Conservation (phyloP, 2,329 filamentous ascomycete species). For the Coniochaeta prunicola region DNA sequence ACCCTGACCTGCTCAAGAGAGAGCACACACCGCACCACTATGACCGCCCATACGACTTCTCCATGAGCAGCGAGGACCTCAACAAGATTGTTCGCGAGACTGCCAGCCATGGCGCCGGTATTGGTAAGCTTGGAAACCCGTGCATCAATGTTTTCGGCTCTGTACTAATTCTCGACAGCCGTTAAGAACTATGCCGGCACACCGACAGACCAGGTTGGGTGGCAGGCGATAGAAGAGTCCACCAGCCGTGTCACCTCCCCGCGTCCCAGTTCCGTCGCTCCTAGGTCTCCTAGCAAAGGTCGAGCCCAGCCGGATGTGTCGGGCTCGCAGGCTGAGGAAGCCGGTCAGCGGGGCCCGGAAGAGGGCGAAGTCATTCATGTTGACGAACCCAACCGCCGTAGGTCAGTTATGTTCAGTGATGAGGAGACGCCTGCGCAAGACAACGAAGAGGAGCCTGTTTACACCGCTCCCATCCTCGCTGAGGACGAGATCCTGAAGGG, state of each 20-base stretch:
- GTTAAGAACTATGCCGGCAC: slow-evolving; percentile 60
- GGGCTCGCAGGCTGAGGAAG: slow-evolving; percentile 20
- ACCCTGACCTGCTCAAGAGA: slow-evolving; percentile 73
- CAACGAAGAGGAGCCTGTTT: slow-evolving; percentile 52
- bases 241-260: slow-evolving; percentile 34
- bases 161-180: slow-evolving; percentile 41
- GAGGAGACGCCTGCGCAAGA: slow-evolving; percentile 40
- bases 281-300: slow-evolving; percentile 26
- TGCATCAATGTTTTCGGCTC: slow-evolving; percentile 18
- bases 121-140: slow-evolving; percentile 33
- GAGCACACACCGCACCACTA: slow-evolving; percentile 54
- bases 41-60: slow-evolving; percentile 61
- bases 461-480: slow-evolving; percentile 76
- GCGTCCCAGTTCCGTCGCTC: slow-evolving; percentile 57
- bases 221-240: slow-evolving; percentile 80
- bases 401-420: slow-evolving; percentile 35
- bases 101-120: slow-evolving; percentile 42
- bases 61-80: slow-evolving; percentile 81
- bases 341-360: slow-evolving; percentile 31
- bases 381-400: slow-evolving; percentile 52
- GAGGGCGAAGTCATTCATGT: slow-evolving; percentile 65
- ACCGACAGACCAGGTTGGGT: slow-evolving; percentile 86
- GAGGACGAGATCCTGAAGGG: slow-evolving; percentile 79
- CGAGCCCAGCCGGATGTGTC: slow-evolving; percentile 18
- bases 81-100: slow-evolving; percentile 83